These are phyloP conservation scores for Omphalotus guepiniiformis DNA, from an alignment of 768 basidiomycete genomes.

Conservation along the genomic window DNA sequence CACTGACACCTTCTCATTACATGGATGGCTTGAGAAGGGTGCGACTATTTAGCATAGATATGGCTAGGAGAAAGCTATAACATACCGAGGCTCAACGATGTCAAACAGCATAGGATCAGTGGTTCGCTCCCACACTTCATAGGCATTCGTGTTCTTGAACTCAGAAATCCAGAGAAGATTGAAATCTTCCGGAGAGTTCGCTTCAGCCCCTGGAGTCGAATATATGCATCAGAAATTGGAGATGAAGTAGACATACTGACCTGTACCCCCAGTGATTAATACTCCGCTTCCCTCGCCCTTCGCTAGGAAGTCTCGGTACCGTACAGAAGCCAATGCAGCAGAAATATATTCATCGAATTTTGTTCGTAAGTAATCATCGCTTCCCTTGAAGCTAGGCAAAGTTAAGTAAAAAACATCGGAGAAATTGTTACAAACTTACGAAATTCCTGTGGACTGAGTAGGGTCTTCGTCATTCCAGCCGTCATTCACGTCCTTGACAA, in stretches of 20 bases:
- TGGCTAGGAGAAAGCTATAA: neutral
- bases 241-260: constrained; percentile 31
- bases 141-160: constrained; percentile 85
- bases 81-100: constrained; percentile 85
- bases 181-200: constrained; percentile 71
- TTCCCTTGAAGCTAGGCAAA: constrained; percentile 81
- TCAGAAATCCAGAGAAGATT: constrained; percentile 84
- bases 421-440: constrained; percentile 39
- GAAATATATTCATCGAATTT: constrained; percentile 98
- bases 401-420: constrained; percentile 2
- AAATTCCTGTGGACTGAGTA: constrained; percentile 51
- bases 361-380: constrained; percentile 88
- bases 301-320: constrained; percentile 81
- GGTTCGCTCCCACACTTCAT: constrained; percentile 82
- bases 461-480: constrained; percentile 70
- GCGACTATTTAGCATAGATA: constrained; percentile 1
- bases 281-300: constrained; percentile 68
- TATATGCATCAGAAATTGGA: neutral
- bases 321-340: constrained; percentile 81
- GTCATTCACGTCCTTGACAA: constrained; percentile 81
- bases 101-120: constrained; percentile 95
- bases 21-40: constrained; percentile 78
- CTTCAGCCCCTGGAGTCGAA: constrained; percentile 4
- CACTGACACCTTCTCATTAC: constrained; percentile 84
- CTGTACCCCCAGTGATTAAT: constrained; percentile 65